Base-by-base conservation (phyloP, 345 rosid species). In the Cardamine resedifolia region DNA sequence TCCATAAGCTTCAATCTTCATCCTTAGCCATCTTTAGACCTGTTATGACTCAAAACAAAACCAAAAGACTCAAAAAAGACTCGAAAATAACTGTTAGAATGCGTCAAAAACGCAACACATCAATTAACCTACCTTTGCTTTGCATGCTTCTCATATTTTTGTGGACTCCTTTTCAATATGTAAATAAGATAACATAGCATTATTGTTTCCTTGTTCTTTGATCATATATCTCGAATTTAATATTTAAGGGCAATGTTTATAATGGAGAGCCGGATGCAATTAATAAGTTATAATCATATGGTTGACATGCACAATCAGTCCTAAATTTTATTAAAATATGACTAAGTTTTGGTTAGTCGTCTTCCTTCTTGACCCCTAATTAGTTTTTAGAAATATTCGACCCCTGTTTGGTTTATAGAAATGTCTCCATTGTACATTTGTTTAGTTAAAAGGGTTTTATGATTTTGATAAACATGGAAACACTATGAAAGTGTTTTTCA, bases 321-420 rank as follows among this genome's bases (percentile, higher is more conserved):
- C 61, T 64, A 44, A 61, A 16, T 12, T 26, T 0, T 30, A 14
- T 7, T 31, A 12, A 43, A 39, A 16, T 16, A 38, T 14, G 19
- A 6, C 3, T 33, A 58, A 11, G 59, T 71, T 14, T 10, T 10
- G 26, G 51, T 27, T 19, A 20, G 72, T 66, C 72, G 20, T 66
- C 34, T 48, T 58, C 36, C 72, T 60, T 67, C 38, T 67, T 66
- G 61, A 58, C 72, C 72, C 77, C 72, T 65, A 65, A 34, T 47
- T 6, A 10, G 27, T 49, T 58, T 26, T 0, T 14, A 24, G 8
- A 64, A 18, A 58, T 20, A 27, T 4, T 53, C 45, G 78, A 60
- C 78, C 78, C 78, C 61, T 66, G 43, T 33, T 45, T 73, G 65
- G 58, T 45, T n/a, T n/a, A n/a, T n/a, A n/a, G n/a, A n/a, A n/a